Base-by-base conservation (phyloP, 2,329 filamentous ascomycete species). In the Cordyceps militaris region DNA sequence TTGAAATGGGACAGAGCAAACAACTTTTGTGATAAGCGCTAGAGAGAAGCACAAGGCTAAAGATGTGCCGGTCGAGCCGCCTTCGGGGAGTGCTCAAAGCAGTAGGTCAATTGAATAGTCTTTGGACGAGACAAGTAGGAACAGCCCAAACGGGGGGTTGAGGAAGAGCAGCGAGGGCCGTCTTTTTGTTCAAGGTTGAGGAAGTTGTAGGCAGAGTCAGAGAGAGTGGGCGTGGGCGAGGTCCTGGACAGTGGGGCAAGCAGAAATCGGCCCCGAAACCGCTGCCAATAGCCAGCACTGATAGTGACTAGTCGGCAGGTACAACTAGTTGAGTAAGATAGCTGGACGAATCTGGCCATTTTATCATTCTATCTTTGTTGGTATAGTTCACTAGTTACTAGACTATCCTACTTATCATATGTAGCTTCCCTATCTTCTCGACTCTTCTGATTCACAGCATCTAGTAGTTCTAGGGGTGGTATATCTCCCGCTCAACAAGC, bases 201-300 rank as follows among this genome's bases (percentile, higher is more conserved):
- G 8, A 26, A 40, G 10, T 28, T 38, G 13, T 24, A 26, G 50
- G 50, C 34, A 38, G 50, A 53, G 50, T 53, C 50, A 53, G 36
- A 43, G 32, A 23, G 10, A 38, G 34, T 38, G 19, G 13, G 3
- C 38, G 38, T n/a, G 48, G 32, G 34, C 30, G 34, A 14, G 6
- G 32, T 36, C 32, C 32, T 32, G 7, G 13, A 26, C 26, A 32
- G 36, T 30, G 60, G 58, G 62, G 56, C 59, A 63, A 60, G 59
- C 60, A 60, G 54, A 60, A 62, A 61, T 60, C 57, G 26, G 42
- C 55, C 56, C 52, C 61, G 44, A 61, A 51, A 60, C 58, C 60
- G 60, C 58, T 60, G 38, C 38, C 34, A 38, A 38, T n/a, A n/a
- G n/a, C n/a, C n/a, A n/a, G n/a, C n/a, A n/a, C n/a, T n/a, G n/a